Base-by-base conservation (phyloP, 768 basidiomycete genomes). In the Antrodiella citrinella region DNA sequence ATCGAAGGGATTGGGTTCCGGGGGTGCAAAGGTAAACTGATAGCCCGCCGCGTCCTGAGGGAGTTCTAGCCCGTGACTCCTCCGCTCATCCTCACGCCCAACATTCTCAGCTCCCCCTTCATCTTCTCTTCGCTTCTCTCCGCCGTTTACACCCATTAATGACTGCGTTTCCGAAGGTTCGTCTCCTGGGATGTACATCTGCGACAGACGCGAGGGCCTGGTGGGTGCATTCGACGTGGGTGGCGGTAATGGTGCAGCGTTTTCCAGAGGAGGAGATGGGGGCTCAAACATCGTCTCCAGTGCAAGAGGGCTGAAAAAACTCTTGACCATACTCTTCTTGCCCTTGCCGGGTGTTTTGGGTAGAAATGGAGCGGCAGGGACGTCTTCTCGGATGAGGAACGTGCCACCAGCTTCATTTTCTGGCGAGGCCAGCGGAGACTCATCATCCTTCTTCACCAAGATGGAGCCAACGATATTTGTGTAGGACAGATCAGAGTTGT, bases 241-340 rank as follows among this genome's bases (percentile, higher is more conserved):
- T 51, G 65, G 54, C 39, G 60, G 45, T 30, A 57, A 26, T 30
- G n/a, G 53, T 51, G 48, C 53, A 45, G 26, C 54, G 38, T 59
- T 52, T 57, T 58, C 56, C 15, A 65, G 59, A 4, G 86, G 88
- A 3, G 90, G 90, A 4, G 91, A 89, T 1, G 93, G 93, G 5
- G 93, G 93, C 54, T 94, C 88, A 57, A 95, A 96, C 89, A 96
- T 91, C 49, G 76, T 78, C 67, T 96, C 92, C 7, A 96, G 73
- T 21, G 85, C 83, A 48, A 92, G 64, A 0, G 91, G 91, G 49
- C 84, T 90, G 70, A 97, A 97, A 62, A 97, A 80, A 66, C 87
- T 82, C 67, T 86, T 91, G 43, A 82, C 75, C 35, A 69, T 58
- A n/a, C 71, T 68, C 52, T 80, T 83, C 63, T 80, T 81, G 52